Evolutionary conservation across 2,329 filamentous ascomycete species (phyloP).

Genomic region (Acephala macrosclerotiorum): DNA sequence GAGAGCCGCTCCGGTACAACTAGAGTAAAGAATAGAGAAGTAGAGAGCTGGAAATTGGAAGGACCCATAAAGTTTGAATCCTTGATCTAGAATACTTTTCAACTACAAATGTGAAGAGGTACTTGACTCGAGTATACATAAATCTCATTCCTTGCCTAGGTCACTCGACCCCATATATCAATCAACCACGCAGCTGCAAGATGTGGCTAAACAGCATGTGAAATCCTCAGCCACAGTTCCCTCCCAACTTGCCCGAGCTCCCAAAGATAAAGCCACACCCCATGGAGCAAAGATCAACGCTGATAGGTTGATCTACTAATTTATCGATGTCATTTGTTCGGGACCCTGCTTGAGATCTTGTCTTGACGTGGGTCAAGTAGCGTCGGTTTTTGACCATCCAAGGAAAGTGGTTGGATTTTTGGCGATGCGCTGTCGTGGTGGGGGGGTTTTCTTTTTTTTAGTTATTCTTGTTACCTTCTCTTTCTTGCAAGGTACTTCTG

Average conservation of each 20-base stretch:
- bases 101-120: too few species aligned
- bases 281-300: neutral
- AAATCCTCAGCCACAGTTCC: neutral
- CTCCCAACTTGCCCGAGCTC: too few species aligned
- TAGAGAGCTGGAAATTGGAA: too few species aligned
- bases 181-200: too few species aligned
- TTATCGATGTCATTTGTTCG: neutral
- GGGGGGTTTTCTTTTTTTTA: neutral
- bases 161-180: too few species aligned
- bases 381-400: slow-evolving; percentile 2
- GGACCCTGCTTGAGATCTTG: neutral
- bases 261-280: neutral
- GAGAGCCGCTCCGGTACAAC: too few species aligned
- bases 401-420: neutral
- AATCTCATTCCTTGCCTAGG: too few species aligned
- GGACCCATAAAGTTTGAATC: too few species aligned
- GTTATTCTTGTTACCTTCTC: too few species aligned
- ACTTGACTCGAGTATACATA: neutral
- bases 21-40: too few species aligned
- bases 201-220: neutral
- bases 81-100: neutral
- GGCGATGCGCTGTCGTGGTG: neutral
- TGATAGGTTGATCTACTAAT: neutral
- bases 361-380: neutral
- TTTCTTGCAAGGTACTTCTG: too few species aligned